These are phyloP conservation scores for Plantago major DNA, from an alignment of 257 asterid genomes.

Conservation along the genomic window DNA sequence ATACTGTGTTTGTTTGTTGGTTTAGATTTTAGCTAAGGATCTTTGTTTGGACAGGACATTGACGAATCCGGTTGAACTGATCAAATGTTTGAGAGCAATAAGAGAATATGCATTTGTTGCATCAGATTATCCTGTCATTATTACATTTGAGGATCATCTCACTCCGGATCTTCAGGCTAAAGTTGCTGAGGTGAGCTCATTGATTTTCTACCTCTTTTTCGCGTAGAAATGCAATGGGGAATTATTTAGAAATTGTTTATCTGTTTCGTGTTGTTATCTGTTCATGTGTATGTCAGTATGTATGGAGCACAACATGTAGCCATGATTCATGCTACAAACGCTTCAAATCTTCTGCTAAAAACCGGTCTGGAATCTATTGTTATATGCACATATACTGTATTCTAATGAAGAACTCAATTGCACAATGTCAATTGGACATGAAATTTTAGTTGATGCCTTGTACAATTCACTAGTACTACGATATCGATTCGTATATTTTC, in stretches of 20 bases:
- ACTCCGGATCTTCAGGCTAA: constrained; percentile 65
- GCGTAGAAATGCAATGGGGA: too few relatives aligned
- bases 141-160: constrained; percentile 84
- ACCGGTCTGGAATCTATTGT: too few relatives aligned
- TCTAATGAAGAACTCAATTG: too few relatives aligned
- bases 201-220: too few relatives aligned
- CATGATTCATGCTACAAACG: too few relatives aligned
- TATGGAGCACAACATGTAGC: too few relatives aligned
- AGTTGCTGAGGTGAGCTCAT: constrained; percentile 56
- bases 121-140: constrained; percentile 67
- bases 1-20: not conserved
- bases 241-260: too few relatives aligned
- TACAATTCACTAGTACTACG: not conserved
- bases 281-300: too few relatives aligned
- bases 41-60: constrained; percentile 44
- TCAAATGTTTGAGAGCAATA: constrained; percentile 63
- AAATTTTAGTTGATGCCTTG: not conserved
- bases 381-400: too few relatives aligned
- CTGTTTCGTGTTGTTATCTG: too few relatives aligned
- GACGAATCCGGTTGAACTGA: constrained; percentile 61
- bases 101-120: constrained; percentile 62
- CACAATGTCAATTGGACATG: not conserved
- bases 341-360: too few relatives aligned
- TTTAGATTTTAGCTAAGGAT: too few relatives aligned
- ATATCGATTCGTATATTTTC: not conserved